phyloP scores from a whole-genome alignment of 1,139 yeast species.

The Hemisphaericaspora lyxosophila region DNA sequence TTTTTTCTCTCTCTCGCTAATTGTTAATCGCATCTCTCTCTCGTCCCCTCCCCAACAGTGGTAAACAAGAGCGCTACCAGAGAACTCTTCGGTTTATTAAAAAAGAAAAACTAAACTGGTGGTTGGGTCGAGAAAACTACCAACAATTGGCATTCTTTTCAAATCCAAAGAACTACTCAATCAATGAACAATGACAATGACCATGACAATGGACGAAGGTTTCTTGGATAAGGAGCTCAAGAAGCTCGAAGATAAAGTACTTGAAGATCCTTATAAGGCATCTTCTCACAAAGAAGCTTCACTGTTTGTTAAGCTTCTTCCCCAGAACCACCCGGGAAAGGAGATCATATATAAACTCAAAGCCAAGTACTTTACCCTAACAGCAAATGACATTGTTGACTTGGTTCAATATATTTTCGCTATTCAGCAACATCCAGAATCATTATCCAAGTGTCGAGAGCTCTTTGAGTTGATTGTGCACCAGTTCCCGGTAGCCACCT shows the following conservation, averaged over 20 bases:
- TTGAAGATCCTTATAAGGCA: background rate
- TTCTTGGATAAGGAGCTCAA: background rate
- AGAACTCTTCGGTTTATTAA: no score
- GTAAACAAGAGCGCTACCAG: no score
- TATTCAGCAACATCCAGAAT: background rate
- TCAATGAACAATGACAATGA: no score
- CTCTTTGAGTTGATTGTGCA: slow-evolving; percentile 18
- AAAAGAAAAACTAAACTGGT: no score
- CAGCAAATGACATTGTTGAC: background rate
- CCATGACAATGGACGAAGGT: background rate
- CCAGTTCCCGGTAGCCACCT: slow-evolving; percentile 20
- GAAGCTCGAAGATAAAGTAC: background rate
- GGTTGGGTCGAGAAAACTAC: no score
- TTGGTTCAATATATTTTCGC: background rate
- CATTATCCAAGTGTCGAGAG: background rate
- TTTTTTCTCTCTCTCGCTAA: background rate
- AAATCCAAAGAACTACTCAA: no score
- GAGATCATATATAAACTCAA: background rate
- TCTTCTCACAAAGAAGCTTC: background rate
- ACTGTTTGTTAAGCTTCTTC: background rate
- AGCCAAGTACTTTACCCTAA: background rate
- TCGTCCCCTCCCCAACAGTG: no score
- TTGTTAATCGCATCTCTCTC: background rate
- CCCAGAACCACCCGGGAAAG: background rate
- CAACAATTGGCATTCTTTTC: no score